phyloP scores from a whole-genome alignment of 176 grass and related monocot species.

The Phoenix dactylifera region DNA sequence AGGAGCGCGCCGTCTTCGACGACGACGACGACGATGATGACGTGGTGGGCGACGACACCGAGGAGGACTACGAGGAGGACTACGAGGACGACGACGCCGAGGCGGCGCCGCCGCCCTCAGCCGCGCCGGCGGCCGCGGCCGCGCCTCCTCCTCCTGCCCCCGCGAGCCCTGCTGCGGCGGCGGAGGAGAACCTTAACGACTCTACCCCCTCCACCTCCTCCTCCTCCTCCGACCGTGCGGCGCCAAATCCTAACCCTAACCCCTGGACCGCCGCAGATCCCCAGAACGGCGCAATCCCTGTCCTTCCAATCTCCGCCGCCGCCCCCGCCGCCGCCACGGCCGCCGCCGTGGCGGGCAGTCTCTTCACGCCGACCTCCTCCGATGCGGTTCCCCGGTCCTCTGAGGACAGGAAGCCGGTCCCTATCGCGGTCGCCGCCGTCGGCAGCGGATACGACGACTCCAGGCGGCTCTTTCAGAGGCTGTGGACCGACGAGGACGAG shows the following conservation, averaged over 20 bases:
- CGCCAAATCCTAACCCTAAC: neutral
- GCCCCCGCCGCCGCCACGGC: neutral
- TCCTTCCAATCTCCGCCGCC: slow-evolving; percentile 2
- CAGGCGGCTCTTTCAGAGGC: slow-evolving; percentile 69
- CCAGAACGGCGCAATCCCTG: neutral
- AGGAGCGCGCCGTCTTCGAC: slow-evolving; percentile 33
- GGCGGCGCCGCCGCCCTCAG: slow-evolving; percentile 12
- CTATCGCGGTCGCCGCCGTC: too few relatives aligned
- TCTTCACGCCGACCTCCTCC: too few relatives aligned
- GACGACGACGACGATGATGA: slow-evolving; percentile 14
- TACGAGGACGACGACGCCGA: neutral
- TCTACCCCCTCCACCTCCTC: neutral
- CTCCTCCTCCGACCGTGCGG: too few relatives aligned
- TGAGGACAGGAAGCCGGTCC: neutral
- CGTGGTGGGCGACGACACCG: slow-evolving; percentile 9
- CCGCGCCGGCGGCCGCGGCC: neutral
- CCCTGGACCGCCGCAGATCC: neutral
- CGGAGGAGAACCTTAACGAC: neutral
- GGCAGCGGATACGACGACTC: slow-evolving; percentile 42
- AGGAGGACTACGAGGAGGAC: slow-evolving; percentile 13
- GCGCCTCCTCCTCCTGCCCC: too few relatives aligned
- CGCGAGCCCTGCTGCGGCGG: too few relatives aligned
- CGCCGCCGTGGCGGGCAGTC: neutral
- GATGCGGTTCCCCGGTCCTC: neutral
- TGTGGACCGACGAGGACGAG: slow-evolving; percentile 95